These are phyloP conservation scores for Nemania sp. DNA, from an alignment of 2,329 filamentous ascomycete genomes.

Conservation along the genomic window DNA sequence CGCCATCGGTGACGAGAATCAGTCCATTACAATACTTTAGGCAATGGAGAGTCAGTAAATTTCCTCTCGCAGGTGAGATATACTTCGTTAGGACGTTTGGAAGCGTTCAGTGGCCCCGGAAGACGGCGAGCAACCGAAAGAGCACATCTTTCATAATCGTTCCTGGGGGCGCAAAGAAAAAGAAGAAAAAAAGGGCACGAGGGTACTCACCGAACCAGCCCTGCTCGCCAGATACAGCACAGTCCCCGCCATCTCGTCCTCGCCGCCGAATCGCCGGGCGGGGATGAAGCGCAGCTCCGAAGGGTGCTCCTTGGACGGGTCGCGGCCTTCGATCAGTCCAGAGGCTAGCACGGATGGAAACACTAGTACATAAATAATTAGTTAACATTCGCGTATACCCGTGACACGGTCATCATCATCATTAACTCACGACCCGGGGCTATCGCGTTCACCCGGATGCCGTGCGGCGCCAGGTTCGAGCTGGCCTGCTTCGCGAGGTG, in stretches of 20 bases:
- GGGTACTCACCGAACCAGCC: slow-evolving; percentile 33
- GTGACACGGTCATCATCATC: background rate
- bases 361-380: slow-evolving; percentile 24
- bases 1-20: slow-evolving; percentile 38
- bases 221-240: slow-evolving; percentile 39
- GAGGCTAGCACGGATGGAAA: slow-evolving; percentile 36
- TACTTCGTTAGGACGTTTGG: no score
- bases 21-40: slow-evolving; percentile 36
- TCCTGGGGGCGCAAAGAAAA: background rate
- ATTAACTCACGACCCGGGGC: slow-evolving; percentile 38
- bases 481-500: slow-evolving; percentile 39
- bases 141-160: background rate
- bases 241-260: slow-evolving; percentile 39
- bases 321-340: slow-evolving; percentile 26
- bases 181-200: background rate
- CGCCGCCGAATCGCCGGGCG: slow-evolving; percentile 35
- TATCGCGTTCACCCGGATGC: slow-evolving; percentile 39
- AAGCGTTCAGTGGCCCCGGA: no score
- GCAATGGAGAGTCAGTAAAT: background rate
- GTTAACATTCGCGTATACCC: background rate
- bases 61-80: background rate
- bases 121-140: background rate
- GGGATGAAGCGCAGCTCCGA: slow-evolving; percentile 34
- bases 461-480: slow-evolving; percentile 33
- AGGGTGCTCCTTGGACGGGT: slow-evolving; percentile 32